Evolutionary conservation across 139 green algal species (phyloP).

Genomic region (Closterium sp.): DNA sequence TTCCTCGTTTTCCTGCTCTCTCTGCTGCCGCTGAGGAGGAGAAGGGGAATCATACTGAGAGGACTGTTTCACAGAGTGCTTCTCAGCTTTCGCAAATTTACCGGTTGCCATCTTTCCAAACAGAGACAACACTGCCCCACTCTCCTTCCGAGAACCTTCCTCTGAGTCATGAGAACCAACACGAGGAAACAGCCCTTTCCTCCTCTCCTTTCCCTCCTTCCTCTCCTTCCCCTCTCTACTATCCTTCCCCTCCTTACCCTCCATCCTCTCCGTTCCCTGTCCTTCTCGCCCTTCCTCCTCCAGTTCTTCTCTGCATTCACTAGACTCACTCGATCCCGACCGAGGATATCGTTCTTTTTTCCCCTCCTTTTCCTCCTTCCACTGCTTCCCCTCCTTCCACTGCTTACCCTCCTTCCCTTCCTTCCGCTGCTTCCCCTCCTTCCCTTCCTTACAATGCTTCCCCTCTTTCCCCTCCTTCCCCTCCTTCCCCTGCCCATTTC

Average conservation of each 20-base stretch:
- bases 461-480: too few relatives aligned
- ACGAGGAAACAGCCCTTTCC: not conserved
- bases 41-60: not conserved
- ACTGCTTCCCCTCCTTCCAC: too few relatives aligned
- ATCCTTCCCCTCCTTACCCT: not conserved
- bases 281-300: too few relatives aligned
- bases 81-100: not conserved
- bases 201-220: not conserved
- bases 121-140: not conserved
- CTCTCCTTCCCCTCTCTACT: not conserved
- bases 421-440: too few relatives aligned
- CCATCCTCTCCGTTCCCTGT: not conserved
- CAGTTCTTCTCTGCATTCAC: too few relatives aligned
- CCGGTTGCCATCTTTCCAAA: not conserved
- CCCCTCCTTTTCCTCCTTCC: too few relatives aligned
- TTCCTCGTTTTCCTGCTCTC: not conserved
- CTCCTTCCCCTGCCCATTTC: too few relatives aligned
- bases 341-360: too few relatives aligned
- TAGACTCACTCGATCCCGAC: too few relatives aligned
- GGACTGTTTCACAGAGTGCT: not conserved
- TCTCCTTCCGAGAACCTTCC: not conserved
- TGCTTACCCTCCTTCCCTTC: too few relatives aligned
- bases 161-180: not conserved
- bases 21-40: not conserved
- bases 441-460: too few relatives aligned